A percentile compares a stretch with the other conserved stretches of the same genome.
Evolutionary conservation across 352 stramenopile genomes (phyloP).

Genomic region (Pythium scleroteichum): DNA sequence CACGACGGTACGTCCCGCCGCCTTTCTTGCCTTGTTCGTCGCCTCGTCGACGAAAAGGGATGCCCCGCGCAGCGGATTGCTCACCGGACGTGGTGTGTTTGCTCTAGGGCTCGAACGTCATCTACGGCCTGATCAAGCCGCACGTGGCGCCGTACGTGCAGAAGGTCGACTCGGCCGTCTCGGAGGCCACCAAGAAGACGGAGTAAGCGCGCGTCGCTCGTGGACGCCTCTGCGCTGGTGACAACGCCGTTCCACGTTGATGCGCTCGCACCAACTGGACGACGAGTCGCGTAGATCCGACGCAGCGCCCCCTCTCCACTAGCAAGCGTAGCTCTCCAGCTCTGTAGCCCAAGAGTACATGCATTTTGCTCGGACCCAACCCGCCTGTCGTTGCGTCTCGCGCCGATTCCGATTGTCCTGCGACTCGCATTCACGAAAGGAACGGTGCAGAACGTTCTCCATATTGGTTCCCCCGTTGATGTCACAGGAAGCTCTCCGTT

Average conservation of each 20-base stretch:
- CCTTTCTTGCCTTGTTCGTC: too few species aligned
- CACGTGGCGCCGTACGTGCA: constrained; percentile 74
- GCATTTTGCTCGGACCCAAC: constrained; percentile 24
- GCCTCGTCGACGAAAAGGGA: too few species aligned
- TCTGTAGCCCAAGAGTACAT: constrained; percentile 27
- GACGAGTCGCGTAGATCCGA: neutral
- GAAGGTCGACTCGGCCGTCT: constrained; percentile 65
- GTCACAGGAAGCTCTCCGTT: too few species aligned
- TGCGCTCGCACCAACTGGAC: neutral
- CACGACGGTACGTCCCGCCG: constrained; percentile 62
- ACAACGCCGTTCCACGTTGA: too few species aligned
- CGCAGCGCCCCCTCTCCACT: too few species aligned
- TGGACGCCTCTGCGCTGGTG: neutral
- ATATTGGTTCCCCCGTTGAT: too few species aligned
- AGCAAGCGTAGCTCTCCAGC: constrained; percentile 4
- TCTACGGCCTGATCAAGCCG: constrained; percentile 87
- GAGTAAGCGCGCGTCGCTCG: constrained; percentile 29
- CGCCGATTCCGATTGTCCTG: neutral
- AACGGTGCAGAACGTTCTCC: too few species aligned
- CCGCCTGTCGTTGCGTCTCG: constrained; percentile 1
- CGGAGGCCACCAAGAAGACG: constrained; percentile 55
- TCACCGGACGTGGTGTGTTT: neutral
- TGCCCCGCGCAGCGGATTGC: too few species aligned
- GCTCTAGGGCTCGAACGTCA: constrained; percentile 68
- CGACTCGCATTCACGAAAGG: too few species aligned